phyloP scores from a whole-genome alignment of 2,329 filamentous ascomycete species.

The Atkinsonella hypoxylon region DNA sequence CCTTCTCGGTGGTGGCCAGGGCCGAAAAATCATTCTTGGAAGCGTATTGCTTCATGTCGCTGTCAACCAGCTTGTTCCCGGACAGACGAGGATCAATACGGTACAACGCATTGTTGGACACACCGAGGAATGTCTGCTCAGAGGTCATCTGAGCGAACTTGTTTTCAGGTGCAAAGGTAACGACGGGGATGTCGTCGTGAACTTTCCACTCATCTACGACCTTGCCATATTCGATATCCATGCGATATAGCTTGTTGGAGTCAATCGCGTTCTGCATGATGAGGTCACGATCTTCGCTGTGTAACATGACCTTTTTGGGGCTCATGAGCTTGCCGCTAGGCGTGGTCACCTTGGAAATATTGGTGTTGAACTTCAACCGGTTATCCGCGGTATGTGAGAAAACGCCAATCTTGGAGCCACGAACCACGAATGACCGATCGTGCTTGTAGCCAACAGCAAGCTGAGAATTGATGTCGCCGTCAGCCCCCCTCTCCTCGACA shows the following conservation, averaged over 20 bases:
- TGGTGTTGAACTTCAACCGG: conserved; percentile 89
- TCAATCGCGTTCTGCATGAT: conserved; percentile 74
- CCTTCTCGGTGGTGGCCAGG: conserved; percentile 87
- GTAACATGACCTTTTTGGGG: conserved; percentile 93
- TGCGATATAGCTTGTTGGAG: conserved; percentile 84
- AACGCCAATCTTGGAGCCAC: conserved; percentile 95
- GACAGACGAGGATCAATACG: conserved; percentile 83
- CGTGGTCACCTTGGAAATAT: conserved; percentile 90
- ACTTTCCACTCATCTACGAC: conserved; percentile 98
- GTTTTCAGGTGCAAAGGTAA: conserved; percentile 86
- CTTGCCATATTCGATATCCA: conserved; percentile 97
- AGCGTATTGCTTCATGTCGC: conserved; percentile 86
- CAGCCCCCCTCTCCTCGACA: conserved; percentile 58
- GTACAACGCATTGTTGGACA: conserved; percentile 86
- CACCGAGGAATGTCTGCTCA: conserved; percentile 88
- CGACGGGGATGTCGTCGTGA: conserved; percentile 88
- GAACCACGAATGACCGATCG: conserved; percentile 91
- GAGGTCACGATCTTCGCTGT: conserved; percentile 81
- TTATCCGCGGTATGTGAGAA: conserved; percentile 95
- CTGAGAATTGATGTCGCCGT: conserved; percentile 80
- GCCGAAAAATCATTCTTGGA: conserved; percentile 98
- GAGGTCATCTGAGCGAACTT: conserved; percentile 97
- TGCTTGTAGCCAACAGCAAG: conserved; percentile 95
- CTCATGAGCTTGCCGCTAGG: conserved; percentile 79
- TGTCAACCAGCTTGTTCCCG: conserved; percentile 85